Conservation (phyloP, 768 basidiomycete species). For the Pleurotus eryngii region DNA sequence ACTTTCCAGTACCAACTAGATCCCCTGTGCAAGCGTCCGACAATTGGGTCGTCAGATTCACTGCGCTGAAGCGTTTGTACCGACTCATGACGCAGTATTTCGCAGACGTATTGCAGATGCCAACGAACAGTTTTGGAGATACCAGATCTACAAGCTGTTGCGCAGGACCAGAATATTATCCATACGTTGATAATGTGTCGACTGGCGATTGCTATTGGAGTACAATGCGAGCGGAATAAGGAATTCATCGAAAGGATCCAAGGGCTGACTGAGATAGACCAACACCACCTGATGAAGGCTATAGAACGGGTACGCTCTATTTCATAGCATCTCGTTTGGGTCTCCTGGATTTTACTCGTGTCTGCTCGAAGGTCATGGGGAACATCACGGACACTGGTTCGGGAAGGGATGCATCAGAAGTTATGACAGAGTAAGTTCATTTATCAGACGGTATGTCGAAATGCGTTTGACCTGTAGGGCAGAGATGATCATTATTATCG, state of each 20-base stretch:
- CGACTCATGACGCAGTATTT: slow-evolving; percentile 88
- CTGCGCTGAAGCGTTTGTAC: slow-evolving; percentile 79
- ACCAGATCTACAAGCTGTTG: slow-evolving; percentile 83
- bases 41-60: slow-evolving; percentile 89
- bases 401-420: slow-evolving; percentile 42
- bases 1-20: slow-evolving; percentile 63
- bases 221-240: slow-evolving; percentile 87
- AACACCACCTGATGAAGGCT: slow-evolving; percentile 88
- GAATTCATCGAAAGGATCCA: slow-evolving; percentile 90
- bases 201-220: slow-evolving; percentile 79
- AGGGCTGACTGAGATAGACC: slow-evolving; percentile 73
- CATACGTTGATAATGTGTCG: slow-evolving; percentile 77
- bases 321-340: background rate
- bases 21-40: slow-evolving; percentile 55
- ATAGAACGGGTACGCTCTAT: slow-evolving; percentile 75
- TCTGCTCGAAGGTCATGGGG: slow-evolving; percentile 60
- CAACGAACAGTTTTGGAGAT: slow-evolving; percentile 75
- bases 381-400: slow-evolving; percentile 45
- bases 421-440: slow-evolving; percentile 77
- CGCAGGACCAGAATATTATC: slow-evolving; percentile 64
- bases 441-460: background rate
- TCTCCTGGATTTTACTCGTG: background rate
- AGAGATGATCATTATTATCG: slow-evolving; percentile 90
- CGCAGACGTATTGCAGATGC: slow-evolving; percentile 78
- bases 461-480: background rate